Percentiles rank a stretch among this genome's conserved stretches.
phyloP scores from a whole-genome alignment of 169 alveolate genomes.

The Plasmodium inui region DNA sequence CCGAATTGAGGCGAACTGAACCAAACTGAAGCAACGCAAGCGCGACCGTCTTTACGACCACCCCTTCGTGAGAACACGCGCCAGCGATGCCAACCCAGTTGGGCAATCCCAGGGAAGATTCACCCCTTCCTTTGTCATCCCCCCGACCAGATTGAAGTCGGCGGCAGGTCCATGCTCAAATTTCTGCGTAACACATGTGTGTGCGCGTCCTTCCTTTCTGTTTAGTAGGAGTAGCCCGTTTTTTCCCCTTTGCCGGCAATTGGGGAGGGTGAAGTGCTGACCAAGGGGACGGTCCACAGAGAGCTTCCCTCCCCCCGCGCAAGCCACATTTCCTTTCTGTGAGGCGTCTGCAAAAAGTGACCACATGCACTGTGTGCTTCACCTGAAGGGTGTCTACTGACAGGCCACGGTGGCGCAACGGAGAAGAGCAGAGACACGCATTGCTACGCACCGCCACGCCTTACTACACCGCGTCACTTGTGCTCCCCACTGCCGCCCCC shows the following conservation, averaged over 20 bases:
- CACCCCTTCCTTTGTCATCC: not conserved
- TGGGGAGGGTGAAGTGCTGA: not conserved
- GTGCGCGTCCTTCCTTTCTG: not conserved
- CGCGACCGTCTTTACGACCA: not conserved
- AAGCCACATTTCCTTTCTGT: not conserved
- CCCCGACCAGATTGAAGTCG: slow-evolving; percentile 1
- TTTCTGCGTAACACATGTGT: not conserved
- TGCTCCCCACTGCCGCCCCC: not conserved
- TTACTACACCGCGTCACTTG: no score
- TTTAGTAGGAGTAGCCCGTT: not conserved
- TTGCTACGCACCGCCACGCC: no score
- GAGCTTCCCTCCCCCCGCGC: not conserved
- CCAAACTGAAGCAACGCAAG: not conserved
- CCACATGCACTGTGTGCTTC: not conserved
- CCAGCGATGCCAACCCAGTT: not conserved
- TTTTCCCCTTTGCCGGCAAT: not conserved
- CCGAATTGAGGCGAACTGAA: not conserved
- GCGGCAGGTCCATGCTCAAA: not conserved
- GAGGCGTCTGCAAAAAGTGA: not conserved
- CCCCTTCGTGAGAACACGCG: not conserved
- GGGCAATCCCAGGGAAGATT: not conserved
- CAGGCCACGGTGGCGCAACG: not conserved
- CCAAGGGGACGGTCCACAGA: not conserved
- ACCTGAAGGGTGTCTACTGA: not conserved
- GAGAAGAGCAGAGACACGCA: not conserved